Conservation (phyloP, 1,139 yeast species). For the Hemisphaericaspora subhashii region DNA sequence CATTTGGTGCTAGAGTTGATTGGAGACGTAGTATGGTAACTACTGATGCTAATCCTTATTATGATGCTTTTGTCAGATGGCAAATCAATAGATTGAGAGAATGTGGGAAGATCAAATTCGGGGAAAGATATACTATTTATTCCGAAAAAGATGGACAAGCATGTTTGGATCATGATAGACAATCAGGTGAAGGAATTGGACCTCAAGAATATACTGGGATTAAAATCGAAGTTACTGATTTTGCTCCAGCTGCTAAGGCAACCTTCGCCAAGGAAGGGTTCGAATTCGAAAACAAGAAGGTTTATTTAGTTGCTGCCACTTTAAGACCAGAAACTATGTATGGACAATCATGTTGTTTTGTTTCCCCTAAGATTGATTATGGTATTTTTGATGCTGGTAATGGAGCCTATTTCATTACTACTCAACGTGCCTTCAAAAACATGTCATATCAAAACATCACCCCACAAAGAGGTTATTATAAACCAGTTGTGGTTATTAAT, state of each 20-base stretch:
- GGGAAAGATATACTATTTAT: slow-evolving; percentile 96
- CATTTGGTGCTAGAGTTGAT: slow-evolving; percentile 91
- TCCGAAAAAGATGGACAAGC: slow-evolving; percentile 99
- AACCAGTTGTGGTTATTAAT: slow-evolving; percentile 55
- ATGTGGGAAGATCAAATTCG: slow-evolving; percentile 90
- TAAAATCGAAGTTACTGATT: slow-evolving; percentile 72
- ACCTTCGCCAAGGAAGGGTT: slow-evolving; percentile 47
- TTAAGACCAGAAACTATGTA: slow-evolving; percentile 99
- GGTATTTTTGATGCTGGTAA: slow-evolving; percentile 91
- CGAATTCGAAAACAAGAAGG: slow-evolving; percentile 53
- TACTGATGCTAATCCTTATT: slow-evolving; percentile 92
- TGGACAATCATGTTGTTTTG: slow-evolving; percentile 98
- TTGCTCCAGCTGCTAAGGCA: slow-evolving; percentile 55
- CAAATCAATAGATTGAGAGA: slow-evolving; percentile 88
- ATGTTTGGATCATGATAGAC: slow-evolving; percentile 99
- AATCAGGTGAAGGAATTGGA: slow-evolving; percentile 93
- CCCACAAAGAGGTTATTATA: slow-evolving; percentile 80
- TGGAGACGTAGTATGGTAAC: slow-evolving; percentile 98
- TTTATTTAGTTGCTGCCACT: slow-evolving; percentile 92
- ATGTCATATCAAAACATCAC: slow-evolving; percentile 95
- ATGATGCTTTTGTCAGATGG: slow-evolving; percentile 96
- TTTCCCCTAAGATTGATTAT: slow-evolving; percentile 89
- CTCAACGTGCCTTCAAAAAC: slow-evolving; percentile 97
- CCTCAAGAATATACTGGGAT: slow-evolving; percentile 97
- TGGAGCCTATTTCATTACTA: slow-evolving; percentile 74